Evolutionary conservation across 2,329 filamentous ascomycete species (phyloP).

Genomic region (Trichophyton equinum): DNA sequence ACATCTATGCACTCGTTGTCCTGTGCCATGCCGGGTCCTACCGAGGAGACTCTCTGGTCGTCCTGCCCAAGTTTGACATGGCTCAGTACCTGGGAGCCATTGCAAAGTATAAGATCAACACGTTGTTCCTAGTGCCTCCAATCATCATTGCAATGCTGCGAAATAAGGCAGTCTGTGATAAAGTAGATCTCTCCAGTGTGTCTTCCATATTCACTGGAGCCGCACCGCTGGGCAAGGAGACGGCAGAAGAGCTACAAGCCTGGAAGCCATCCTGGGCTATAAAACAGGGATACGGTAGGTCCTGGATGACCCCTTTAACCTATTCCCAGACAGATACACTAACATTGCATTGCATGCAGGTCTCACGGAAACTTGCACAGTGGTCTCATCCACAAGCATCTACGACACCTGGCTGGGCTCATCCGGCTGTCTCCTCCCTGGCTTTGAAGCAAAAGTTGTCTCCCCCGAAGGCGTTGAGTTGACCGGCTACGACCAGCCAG

Average conservation of each 20-base stretch:
- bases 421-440: conserved; percentile 57
- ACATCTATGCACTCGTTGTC: conserved; percentile 68
- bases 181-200: conserved; percentile 61
- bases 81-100: conserved; percentile 51
- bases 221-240: conserved; percentile 64
- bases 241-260: conserved; percentile 49
- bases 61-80: conserved; percentile 63
- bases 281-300: conserved; percentile 57
- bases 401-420: conserved; percentile 59
- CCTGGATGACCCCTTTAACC: neutral
- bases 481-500: conserved; percentile 57
- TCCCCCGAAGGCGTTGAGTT: conserved; percentile 58
- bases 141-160: conserved; percentile 68
- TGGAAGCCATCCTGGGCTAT: conserved; percentile 54
- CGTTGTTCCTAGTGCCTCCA: conserved; percentile 61
- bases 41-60: conserved; percentile 59
- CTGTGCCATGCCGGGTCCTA: conserved; percentile 54
- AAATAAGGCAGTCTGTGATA: conserved; percentile 45
- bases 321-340: neutral
- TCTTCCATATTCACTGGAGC: conserved; percentile 58
- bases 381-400: conserved; percentile 45
- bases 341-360: conserved; percentile 37
- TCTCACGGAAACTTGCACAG: conserved; percentile 64
- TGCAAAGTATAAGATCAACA: conserved; percentile 54
- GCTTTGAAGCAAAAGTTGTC: conserved; percentile 53